Evolutionary conservation across 2,329 filamentous ascomycete genomes (phyloP), one percentile per base, ranked within the genome.

Genomic region (Monosporascus sp.): DNA sequence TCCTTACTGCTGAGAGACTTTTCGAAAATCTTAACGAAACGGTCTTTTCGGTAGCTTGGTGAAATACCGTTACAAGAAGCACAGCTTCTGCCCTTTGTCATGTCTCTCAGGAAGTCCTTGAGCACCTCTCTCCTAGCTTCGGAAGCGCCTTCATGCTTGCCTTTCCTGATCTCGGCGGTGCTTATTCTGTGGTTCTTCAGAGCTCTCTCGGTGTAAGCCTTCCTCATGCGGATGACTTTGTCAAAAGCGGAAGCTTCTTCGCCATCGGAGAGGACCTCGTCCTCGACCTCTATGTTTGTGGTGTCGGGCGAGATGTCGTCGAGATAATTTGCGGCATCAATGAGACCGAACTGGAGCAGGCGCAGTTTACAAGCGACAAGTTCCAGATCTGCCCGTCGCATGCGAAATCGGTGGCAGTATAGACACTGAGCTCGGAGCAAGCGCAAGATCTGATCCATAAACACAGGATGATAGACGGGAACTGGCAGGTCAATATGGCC

Each of bases 401-500:
- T 80, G 66, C 88, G 90, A 60, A 99, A 85, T 53, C 86, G 84
- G 66, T 92, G 87, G 72, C 95, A 99, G 74, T 96, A 97, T 55
- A 87, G 81, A 69, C 94, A 99, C 70, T 93, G 88, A 51, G 90
- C 88, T 62, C 91, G 85, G 20, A 99, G 79, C 46, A 99, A 78
- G 45, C 89, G 87, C 58, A 95, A 82, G 50, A 92, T 82, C 69
- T 97, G 92, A 67, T 97, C 92, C 78, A 99, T 88, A 66, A 97
- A 97, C 2, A 91, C 88, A n/a, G 93, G 90, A 70, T 99, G 93
- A 69, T 97, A 99, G 50, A 97, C 89, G 47, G 89, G 90, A 14
- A 92, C 87, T 15, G 94, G 92, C 14, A 99, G 84, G 63, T 97
- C 90, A 69, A 99, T 96, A 68, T 99, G 94, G 50, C 94, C 95